phyloP scores from a whole-genome alignment of 1,284 basidiomycete species.

The Ganoderma resinaceum region DNA sequence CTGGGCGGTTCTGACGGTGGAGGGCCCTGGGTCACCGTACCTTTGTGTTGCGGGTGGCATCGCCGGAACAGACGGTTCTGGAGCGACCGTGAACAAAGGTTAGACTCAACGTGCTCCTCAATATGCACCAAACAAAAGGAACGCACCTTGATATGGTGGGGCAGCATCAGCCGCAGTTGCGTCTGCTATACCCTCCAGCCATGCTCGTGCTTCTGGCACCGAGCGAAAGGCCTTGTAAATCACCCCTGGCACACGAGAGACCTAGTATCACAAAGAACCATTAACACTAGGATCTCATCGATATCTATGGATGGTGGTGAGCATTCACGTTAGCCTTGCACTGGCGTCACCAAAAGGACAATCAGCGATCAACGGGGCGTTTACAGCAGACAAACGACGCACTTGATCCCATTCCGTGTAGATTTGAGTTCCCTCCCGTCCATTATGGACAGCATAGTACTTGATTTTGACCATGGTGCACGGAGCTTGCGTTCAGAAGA shows the following conservation, averaged over 20 bases:
- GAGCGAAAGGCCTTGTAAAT: slow-evolving; percentile 55
- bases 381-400: slow-evolving; percentile 5
- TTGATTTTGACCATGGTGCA: slow-evolving; percentile 40
- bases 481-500: background rate
- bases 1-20: background rate
- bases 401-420: slow-evolving; percentile 66
- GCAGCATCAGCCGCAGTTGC: slow-evolving; percentile 12
- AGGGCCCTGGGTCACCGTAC: background rate
- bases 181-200: slow-evolving; percentile 27
- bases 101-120: background rate
- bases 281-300: too few relatives aligned
- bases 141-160: slow-evolving; percentile 11
- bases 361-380: background rate
- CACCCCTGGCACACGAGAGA: slow-evolving; percentile 54
- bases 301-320: background rate
- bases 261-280: slow-evolving; percentile 42
- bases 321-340: slow-evolving; percentile 24
- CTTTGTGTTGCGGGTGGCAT: slow-evolving; percentile 2
- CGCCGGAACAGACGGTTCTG: background rate
- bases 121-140: too few relatives aligned
- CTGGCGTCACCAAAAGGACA: slow-evolving; percentile 6
- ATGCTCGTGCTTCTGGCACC: slow-evolving; percentile 23
- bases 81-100: background rate
- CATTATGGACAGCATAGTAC: slow-evolving; percentile 64
- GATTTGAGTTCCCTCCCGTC: slow-evolving; percentile 58